Conservation (phyloP, 1,284 basidiomycete species). For the Sphagnurus paluster region DNA sequence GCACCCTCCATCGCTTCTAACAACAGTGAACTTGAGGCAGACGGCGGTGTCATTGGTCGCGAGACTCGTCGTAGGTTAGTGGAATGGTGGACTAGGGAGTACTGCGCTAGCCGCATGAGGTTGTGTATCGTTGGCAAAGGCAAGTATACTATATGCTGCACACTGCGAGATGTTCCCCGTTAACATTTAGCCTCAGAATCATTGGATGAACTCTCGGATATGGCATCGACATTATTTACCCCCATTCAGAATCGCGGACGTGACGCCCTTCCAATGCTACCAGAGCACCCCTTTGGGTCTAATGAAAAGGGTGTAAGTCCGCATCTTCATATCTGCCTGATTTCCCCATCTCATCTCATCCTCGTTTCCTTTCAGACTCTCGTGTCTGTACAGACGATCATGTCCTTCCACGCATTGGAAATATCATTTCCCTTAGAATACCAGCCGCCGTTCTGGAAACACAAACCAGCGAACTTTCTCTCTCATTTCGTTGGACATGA, state of each 20-base stretch:
- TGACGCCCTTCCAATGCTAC: conserved; percentile 67
- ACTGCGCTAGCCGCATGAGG: conserved; percentile 94
- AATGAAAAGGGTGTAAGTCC: conserved; percentile 77
- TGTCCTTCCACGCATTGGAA: conserved; percentile 87
- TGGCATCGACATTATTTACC: conserved; percentile 78
- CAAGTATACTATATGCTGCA: conserved; percentile 27
- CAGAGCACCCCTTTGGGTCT: conserved; percentile 75
- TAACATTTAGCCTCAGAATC: conserved; percentile 53
- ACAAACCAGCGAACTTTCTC: conserved; percentile 83
- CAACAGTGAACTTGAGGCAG: conserved; percentile 61
- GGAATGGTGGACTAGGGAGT: conserved; percentile 94
- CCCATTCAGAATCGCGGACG: conserved; percentile 72
- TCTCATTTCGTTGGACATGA: conserved; percentile 95
- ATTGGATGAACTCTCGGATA: conserved; percentile 73
- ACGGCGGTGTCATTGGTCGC: conserved; percentile 76
- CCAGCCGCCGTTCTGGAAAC: conserved; percentile 76
- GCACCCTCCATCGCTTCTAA: conserved; percentile 55
- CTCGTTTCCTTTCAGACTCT: conserved; percentile 67
- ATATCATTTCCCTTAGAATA: conserved; percentile 89
- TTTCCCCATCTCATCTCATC: too few relatives aligned
- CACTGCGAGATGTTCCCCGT: background rate
- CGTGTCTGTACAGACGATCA: conserved; percentile 88
- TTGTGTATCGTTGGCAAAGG: conserved; percentile 90
- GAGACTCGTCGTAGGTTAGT: conserved; percentile 91
- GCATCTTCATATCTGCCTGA: too few relatives aligned